Percentiles rank a stretch among this genome's conserved stretches.
Evolutionary conservation across 2,329 filamentous ascomycete species (phyloP).

Genomic region (Calonectria hawksworthii): DNA sequence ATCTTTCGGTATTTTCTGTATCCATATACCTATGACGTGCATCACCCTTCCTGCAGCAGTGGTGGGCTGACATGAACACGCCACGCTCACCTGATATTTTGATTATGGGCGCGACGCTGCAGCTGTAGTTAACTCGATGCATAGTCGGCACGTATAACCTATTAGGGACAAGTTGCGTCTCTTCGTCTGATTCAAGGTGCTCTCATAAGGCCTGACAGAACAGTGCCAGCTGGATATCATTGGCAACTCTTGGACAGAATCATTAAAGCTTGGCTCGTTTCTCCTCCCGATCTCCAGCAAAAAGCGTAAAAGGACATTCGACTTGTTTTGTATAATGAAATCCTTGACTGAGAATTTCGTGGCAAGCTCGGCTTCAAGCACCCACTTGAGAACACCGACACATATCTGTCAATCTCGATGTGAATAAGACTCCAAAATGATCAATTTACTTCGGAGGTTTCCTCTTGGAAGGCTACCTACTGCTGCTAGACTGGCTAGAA

Average conservation of each 20-base stretch:
- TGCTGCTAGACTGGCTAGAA: background rate
- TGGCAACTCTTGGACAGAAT: background rate
- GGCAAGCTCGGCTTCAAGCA: background rate
- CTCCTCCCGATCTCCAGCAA: background rate
- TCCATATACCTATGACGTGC: background rate
- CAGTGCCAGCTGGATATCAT: background rate
- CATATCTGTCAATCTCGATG: background rate
- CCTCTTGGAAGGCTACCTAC: background rate
- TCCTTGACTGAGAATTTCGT: background rate
- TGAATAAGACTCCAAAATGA: background rate
- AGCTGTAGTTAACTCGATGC: background rate
- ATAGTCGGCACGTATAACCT: background rate
- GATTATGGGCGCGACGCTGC: background rate
- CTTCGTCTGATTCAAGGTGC: background rate
- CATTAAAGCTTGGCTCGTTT: background rate
- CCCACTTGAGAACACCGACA: background rate
- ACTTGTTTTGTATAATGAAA: background rate
- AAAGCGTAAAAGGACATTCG: background rate
- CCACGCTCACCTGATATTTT: background rate
- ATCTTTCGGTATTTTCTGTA: background rate
- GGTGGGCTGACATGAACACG: background rate
- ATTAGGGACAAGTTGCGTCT: background rate
- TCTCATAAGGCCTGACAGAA: background rate
- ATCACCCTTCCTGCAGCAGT: background rate
- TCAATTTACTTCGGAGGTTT: too few relatives aligned